Evolutionary conservation across 495 filamentous ascomycete species (phyloP).

Genomic region (Aspergillus coremiiformis): DNA sequence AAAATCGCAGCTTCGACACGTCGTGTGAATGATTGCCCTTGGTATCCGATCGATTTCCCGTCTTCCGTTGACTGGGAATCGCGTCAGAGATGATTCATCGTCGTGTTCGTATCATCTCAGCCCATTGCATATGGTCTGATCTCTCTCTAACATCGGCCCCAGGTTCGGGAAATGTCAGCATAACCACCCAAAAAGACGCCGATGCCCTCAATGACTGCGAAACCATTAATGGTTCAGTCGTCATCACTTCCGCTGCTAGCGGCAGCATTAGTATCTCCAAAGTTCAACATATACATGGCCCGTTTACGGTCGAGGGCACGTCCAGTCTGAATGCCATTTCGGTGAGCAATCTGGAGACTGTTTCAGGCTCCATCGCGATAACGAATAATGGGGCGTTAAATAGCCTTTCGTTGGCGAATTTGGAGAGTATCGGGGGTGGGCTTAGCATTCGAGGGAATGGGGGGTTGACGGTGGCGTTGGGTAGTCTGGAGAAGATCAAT

Average conservation of each 20-base stretch:
- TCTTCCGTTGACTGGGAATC: no score
- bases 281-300: slow-evolving; percentile 21
- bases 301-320: slow-evolving; percentile 16
- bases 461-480: slow-evolving; percentile 16
- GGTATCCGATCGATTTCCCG: no score
- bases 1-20: no score
- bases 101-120: no score
- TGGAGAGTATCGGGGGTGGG: slow-evolving; percentile 9
- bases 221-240: slow-evolving; percentile 21
- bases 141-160: no score
- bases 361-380: slow-evolving; percentile 20
- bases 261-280: slow-evolving; percentile 22
- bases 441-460: slow-evolving; percentile 20
- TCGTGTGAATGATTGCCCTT: no score
- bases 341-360: slow-evolving; percentile 19
- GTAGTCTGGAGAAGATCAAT: slow-evolving; percentile 21
- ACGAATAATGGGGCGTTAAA: slow-evolving; percentile 15
- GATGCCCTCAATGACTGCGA: slow-evolving; percentile 20
- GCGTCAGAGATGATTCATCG: no score
- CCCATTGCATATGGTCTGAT: no score
- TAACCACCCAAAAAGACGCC: slow-evolving; percentile 26
- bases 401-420: slow-evolving; percentile 9
- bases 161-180: slow-evolving; percentile 23
- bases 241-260: slow-evolving; percentile 16
- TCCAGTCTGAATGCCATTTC: slow-evolving; percentile 14